A percentile compares a stretch with the other conserved stretches of the same genome.
phyloP scores from a whole-genome alignment of 257 asterid species.

The Apocynum venetum region DNA sequence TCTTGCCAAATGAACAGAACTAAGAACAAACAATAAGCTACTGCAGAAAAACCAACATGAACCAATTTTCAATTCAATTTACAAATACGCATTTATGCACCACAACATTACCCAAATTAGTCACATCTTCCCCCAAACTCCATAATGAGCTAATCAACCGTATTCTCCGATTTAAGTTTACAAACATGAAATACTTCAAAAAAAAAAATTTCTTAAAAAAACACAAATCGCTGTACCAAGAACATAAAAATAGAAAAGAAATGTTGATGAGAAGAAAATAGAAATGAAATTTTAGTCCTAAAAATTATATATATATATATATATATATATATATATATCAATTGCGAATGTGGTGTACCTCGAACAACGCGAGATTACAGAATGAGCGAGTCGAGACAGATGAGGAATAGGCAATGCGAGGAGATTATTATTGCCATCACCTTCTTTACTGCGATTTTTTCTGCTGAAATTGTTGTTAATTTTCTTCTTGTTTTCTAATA shows the following conservation, averaged over 20 bases:
- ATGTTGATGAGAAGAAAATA: neutral
- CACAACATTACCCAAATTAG: neutral
- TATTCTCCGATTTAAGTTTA: neutral
- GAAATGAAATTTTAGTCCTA: neutral
- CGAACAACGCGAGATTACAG: slow-evolving; percentile 65
- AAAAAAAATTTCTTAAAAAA: neutral
- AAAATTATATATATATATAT: neutral
- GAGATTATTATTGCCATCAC: neutral
- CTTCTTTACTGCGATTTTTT: neutral
- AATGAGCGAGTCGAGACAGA: slow-evolving; percentile 60
- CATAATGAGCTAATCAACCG: neutral
- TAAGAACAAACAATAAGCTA: no score
- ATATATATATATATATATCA: no score
- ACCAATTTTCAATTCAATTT: no score
- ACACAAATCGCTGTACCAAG: neutral
- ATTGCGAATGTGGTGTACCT: slow-evolving; percentile 23
- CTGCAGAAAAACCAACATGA: no score
- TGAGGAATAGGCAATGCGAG: slow-evolving; percentile 31
- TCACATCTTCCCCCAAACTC: neutral
- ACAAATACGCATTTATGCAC: no score
- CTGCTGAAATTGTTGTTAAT: neutral
- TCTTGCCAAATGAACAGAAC: neutral
- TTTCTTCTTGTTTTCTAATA: neutral
- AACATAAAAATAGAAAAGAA: neutral
- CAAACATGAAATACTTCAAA: neutral